Base-by-base conservation (phyloP, 257 asterid species). In the Plectranthus barbatus region DNA sequence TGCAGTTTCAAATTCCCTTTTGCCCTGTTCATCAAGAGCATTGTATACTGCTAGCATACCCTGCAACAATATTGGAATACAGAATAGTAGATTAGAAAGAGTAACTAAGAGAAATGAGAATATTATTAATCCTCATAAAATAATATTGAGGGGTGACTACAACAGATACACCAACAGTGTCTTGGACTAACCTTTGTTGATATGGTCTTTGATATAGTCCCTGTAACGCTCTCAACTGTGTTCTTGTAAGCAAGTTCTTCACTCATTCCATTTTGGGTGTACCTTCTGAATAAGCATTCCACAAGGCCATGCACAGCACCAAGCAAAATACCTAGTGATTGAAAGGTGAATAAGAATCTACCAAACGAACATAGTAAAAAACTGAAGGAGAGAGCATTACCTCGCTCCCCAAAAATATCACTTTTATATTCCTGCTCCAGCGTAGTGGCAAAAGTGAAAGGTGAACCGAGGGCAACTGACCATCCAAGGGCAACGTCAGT, bases 231-330 rank as follows among this genome's bases (percentile, higher is more conserved):
- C 72, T 91, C 98, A 34, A 91, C 98, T 7, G 98, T 91, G 71
- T 84, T 88, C 79, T 81, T 91, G 84, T 91, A 91, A 62, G 96
- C 98, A 76, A 84, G 89, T 56, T 86, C 96, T 65, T 91, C 96
- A 46, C 69, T 70, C 93, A 91, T 91, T 66, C 98, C 98, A 60
- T 86, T 78, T 66, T 86, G 95, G 51, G 98, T 91, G 80, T 81
- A 91, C 77, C 98, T 81, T 80, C 98, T 81, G 81, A 91, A 91
- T 41, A 91, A 69, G 24, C 94, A 78, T 74, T 91, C 98, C 75
- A 91, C 98, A 71, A 88, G 78, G 17, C 98, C 98, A 67, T 91
- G 98, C 64, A 91, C 96, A 59, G 95, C 98, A 70, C 98, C 98
- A 46, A 91, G 95, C 77, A 91, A 80, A 78, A 91, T 91, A 36